Evolutionary conservation across 306 rosid genomes (phyloP), one percentile per base, ranked within the genome.

Genomic region (Sechiopsis laciniata): DNA sequence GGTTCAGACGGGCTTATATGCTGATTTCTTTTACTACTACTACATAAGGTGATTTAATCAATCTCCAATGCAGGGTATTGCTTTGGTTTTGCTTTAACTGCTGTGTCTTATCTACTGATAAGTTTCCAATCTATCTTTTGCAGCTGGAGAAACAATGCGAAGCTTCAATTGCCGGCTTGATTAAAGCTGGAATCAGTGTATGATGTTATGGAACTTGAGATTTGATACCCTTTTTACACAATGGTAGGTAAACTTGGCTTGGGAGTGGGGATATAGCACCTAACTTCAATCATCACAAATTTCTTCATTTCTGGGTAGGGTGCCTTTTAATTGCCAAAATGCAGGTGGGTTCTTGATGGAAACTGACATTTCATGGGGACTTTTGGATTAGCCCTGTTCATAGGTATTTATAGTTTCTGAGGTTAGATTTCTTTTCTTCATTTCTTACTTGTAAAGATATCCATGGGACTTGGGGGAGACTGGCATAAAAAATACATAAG

Each of bases 11-110:
- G 97, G 95, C 69, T 74, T 94, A 55, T 94, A 94, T 78, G 97
- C 91, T 26, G 99, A 94, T 86, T 94, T 94, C 88, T 94, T 94
- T 87, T 94, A 91, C 84, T 94, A 87, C 85, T 94, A 94, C 81
- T 94, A 86, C 76, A 74, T 86, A 76, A 94, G 98, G 98, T 90
- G 83, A 61, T 51, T 10, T 57, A 40, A 42, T 61, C 48, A 58
- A 68, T 19, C 69, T 54, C 50, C 60, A 40, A 8, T 22, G 57
- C 26, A 2, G 72, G 54, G 54, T 2, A 42, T 45, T 15, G 24
- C 14, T 70, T 21, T 51, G 15, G 16, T 26, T 51, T 26, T 51
- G 24, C 10, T 70, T 26, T 26, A 26, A 26, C 45, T 21, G 68
- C 68, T 8, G 56, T 20, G 16, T 56, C 9, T 21, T 42, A 22